Conservation (phyloP, 1,284 basidiomycete genomes). For the Cutaneotrichosporon mucoides region DNA sequence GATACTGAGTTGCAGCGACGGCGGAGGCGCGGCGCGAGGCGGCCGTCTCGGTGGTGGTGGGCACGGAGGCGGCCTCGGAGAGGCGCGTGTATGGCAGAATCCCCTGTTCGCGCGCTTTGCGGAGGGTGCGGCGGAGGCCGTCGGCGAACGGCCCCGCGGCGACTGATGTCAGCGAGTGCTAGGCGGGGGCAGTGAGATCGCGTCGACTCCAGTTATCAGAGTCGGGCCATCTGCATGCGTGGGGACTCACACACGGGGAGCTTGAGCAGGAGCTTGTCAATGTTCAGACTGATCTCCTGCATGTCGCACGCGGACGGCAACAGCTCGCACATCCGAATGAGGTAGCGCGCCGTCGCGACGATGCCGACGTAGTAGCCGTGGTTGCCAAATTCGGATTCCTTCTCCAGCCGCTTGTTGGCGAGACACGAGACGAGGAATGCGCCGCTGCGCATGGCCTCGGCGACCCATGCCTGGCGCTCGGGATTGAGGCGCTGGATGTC, state of each 20-base stretch:
- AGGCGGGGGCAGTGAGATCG: no score
- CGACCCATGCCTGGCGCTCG: conserved; percentile 13
- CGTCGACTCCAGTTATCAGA: no score
- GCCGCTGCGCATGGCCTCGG: conserved; percentile 10
- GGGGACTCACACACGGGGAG: conserved; percentile 14
- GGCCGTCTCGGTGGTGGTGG: not conserved
- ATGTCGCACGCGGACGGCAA: conserved; percentile 15
- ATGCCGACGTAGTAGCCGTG: conserved; percentile 15
- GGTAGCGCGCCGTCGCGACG: conserved; percentile 19
- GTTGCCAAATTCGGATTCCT: conserved; percentile 18
- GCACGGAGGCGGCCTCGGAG: conserved; percentile 3
- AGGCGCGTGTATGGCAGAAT: conserved; percentile 12
- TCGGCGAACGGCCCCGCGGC: conserved; percentile 12
- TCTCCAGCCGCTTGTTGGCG: conserved; percentile 13
- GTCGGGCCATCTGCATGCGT: not conserved
- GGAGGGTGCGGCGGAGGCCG: conserved; percentile 16
- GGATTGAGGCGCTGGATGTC: conserved; percentile 13
- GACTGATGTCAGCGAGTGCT: conserved; percentile 2
- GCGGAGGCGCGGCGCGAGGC: not conserved
- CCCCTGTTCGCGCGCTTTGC: conserved; percentile 16
- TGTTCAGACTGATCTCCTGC: conserved; percentile 16
- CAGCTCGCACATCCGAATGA: conserved; percentile 22
- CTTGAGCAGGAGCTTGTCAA: conserved; percentile 18
- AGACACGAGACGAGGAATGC: conserved; percentile 12
- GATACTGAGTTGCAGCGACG: conserved; percentile 1